Conservation (phyloP, 495 filamentous ascomycete genomes). For the Elasticomyces elasticus region DNA sequence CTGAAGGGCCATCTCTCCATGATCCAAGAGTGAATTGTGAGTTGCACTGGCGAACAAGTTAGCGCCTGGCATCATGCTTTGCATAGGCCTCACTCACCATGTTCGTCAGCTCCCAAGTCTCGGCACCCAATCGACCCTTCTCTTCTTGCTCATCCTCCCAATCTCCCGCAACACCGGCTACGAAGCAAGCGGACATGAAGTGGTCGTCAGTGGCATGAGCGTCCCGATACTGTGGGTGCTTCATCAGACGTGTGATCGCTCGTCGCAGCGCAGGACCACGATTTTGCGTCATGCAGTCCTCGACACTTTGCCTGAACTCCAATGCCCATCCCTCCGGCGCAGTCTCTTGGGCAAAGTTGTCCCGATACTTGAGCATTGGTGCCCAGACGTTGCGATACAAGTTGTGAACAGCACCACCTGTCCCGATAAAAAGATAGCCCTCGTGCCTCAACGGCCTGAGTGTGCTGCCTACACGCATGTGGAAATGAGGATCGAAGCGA, state of each 20-base stretch:
- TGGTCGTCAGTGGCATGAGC: conserved; percentile 57
- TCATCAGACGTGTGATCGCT: conserved; percentile 48
- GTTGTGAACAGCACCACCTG: conserved; percentile 55
- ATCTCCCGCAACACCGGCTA: conserved; percentile 44
- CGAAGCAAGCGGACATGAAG: conserved; percentile 50
- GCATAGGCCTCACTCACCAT: no score
- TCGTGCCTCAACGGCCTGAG: conserved; percentile 42
- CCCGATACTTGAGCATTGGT: conserved; percentile 47
- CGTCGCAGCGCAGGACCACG: conserved; percentile 36
- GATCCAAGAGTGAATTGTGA: conserved; percentile 44
- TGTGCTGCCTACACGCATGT: conserved; percentile 44
- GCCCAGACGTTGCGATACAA: conserved; percentile 53
- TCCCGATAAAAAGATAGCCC: conserved; percentile 48
- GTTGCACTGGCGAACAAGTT: conserved; percentile 37
- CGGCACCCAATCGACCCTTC: conserved; percentile 38
- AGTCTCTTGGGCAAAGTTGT: conserved; percentile 49
- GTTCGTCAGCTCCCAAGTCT: conserved; percentile 55
- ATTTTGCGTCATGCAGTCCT: conserved; percentile 43
- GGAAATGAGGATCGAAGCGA: conserved; percentile 52
- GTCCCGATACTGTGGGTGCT: conserved; percentile 49
- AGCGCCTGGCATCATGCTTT: background rate
- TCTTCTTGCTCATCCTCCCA: conserved; percentile 38
- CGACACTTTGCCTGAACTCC: conserved; percentile 51
- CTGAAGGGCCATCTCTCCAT: background rate
- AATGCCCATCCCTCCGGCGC: conserved; percentile 47